phyloP scores from a whole-genome alignment of 2,329 filamentous ascomycete species.

The Fusarium verrucosum region DNA sequence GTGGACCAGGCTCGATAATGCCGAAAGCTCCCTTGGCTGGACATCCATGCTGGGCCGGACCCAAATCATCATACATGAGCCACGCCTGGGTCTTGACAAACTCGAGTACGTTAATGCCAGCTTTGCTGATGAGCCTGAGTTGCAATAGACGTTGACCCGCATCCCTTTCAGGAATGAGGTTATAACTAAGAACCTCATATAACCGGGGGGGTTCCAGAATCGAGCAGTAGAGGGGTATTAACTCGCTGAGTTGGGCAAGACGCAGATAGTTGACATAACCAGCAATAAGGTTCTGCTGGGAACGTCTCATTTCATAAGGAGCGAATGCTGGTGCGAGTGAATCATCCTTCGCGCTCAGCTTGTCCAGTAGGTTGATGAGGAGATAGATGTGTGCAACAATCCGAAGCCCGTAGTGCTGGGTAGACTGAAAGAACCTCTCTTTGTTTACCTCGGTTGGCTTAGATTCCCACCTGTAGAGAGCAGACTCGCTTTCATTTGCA shows the following conservation, averaged over 20 bases:
- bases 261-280: slow-evolving; percentile 85
- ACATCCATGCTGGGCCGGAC: slow-evolving; percentile 45
- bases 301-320: slow-evolving; percentile 49
- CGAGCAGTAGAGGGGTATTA: slow-evolving; percentile 89
- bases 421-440: slow-evolving; percentile 62
- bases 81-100: slow-evolving; percentile 76
- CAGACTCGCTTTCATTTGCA: slow-evolving; percentile 41
- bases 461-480: slow-evolving; percentile 40
- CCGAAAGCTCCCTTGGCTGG: slow-evolving; percentile 59
- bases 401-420: slow-evolving; percentile 71
- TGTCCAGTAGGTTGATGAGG: slow-evolving; percentile 73
- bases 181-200: slow-evolving; percentile 77
- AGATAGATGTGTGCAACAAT: slow-evolving; percentile 73
- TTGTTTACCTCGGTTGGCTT: slow-evolving; percentile 50
- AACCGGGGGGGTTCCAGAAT: slow-evolving; percentile 72
- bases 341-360: slow-evolving; percentile 52
- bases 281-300: slow-evolving; percentile 78
- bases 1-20: slow-evolving; percentile 57
- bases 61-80: slow-evolving; percentile 61
- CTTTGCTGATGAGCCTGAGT: slow-evolving; percentile 77
- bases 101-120: slow-evolving; percentile 75
- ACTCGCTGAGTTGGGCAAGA: slow-evolving; percentile 74
- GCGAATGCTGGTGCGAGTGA: slow-evolving; percentile 18
- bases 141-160: slow-evolving; percentile 71
- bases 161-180: slow-evolving; percentile 78